These are phyloP conservation scores for Hevea brasiliensis DNA, from an alignment of 345 rosid genomes.

Conservation along the genomic window DNA sequence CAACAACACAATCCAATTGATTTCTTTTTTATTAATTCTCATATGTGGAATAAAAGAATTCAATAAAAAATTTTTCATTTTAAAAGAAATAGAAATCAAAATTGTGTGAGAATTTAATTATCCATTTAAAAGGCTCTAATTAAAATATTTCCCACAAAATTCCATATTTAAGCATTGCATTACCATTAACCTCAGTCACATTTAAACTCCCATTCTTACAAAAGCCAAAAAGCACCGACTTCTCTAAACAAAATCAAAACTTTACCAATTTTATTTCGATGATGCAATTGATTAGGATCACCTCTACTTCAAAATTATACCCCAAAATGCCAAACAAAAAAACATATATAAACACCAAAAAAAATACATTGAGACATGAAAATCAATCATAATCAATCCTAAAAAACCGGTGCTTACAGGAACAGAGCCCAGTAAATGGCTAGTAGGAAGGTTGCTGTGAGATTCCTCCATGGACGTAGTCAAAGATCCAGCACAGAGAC, in stretches of 20 bases:
- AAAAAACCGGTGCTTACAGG: conserved; percentile 50
- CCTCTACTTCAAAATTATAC: neutral
- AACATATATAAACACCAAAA: neutral
- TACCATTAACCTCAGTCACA: neutral
- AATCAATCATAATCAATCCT: neutral
- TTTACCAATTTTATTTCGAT: neutral
- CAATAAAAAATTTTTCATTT: too few species aligned
- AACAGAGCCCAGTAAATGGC: conserved; percentile 85
- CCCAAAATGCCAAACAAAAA: neutral
- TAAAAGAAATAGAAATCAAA: too few species aligned
- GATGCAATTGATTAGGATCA: neutral
- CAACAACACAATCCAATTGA: too few species aligned
- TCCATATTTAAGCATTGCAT: neutral
- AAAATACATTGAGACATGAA: neutral
- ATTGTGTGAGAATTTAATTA: neutral
- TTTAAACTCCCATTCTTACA: neutral
- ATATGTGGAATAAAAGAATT: too few species aligned
- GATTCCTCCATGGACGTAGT: conserved; percentile 55
- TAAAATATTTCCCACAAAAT: neutral
- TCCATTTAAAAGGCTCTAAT: neutral
- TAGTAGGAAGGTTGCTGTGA: conserved; percentile 56
- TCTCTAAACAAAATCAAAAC: neutral
- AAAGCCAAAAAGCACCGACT: neutral
- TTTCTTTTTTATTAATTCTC: too few species aligned
- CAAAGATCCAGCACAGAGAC: conserved; percentile 12